These are phyloP conservation scores for Colletotrichum zoysiae DNA, from an alignment of 2,329 filamentous ascomycete genomes.

Conservation along the genomic window DNA sequence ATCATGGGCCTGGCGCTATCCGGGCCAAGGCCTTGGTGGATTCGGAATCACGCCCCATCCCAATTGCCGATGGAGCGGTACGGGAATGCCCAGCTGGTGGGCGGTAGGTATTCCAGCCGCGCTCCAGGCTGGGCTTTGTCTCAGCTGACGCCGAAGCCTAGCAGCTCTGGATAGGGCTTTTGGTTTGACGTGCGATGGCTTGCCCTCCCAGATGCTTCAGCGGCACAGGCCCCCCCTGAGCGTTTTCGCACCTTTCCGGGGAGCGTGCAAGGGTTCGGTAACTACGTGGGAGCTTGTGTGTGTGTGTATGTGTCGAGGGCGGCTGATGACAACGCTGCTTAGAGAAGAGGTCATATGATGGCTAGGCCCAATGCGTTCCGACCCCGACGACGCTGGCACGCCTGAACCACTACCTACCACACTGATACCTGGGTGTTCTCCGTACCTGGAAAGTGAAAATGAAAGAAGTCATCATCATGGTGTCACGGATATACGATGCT, in stretches of 20 bases:
- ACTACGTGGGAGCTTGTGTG: background rate
- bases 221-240: background rate
- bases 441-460: background rate
- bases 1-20: background rate
- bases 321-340: background rate
- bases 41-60: background rate
- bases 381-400: background rate
- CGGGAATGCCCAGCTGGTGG: background rate
- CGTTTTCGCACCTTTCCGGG: background rate
- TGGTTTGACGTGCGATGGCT: slow-evolving; percentile 22
- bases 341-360: background rate
- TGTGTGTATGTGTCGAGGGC: background rate
- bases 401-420: background rate
- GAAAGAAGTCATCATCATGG: background rate
- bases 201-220: slow-evolving; percentile 4
- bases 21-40: background rate
- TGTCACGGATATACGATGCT: background rate
- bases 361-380: background rate
- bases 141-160: slow-evolving; percentile 2
- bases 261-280: background rate
- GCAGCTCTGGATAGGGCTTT: slow-evolving; percentile 25
- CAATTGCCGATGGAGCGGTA: background rate
- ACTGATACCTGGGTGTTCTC: no score
- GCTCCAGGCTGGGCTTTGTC: slow-evolving; percentile 2
- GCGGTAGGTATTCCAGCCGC: background rate